Evolutionary conservation across 768 basidiomycete species (phyloP).

Genomic region (Pisolithus microcarpus): DNA sequence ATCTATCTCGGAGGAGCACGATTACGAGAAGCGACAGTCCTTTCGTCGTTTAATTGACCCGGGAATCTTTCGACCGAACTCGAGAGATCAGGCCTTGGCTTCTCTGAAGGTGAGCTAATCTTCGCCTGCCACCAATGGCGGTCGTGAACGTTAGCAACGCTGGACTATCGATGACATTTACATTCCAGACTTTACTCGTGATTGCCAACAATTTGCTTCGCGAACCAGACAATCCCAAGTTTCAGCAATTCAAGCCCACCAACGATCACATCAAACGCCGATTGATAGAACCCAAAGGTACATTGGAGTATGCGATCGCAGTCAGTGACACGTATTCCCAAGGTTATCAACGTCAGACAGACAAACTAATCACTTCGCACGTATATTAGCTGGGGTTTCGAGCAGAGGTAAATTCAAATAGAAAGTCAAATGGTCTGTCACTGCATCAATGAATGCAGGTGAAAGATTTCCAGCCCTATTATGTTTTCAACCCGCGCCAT

Average conservation of each 20-base stretch:
- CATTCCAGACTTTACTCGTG: constrained; percentile 50
- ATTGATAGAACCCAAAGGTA: constrained; percentile 61
- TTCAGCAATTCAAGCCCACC: constrained; percentile 67
- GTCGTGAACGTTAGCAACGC: no score
- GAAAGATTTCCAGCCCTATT: constrained; percentile 65
- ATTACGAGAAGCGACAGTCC: constrained; percentile 61
- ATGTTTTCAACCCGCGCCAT: constrained; percentile 49
- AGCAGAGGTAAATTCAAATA: constrained; percentile 44
- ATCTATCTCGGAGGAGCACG: constrained; percentile 21
- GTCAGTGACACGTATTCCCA: constrained; percentile 36
- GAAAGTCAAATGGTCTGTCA: neutral
- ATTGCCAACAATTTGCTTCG: constrained; percentile 68
- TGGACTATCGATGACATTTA: constrained; percentile 3
- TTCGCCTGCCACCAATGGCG: no score
- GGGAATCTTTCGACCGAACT: constrained; percentile 67
- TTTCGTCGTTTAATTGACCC: constrained; percentile 76
- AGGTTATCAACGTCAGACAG: neutral
- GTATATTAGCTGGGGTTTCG: constrained; percentile 62
- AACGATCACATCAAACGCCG: constrained; percentile 60
- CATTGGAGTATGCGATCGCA: constrained; percentile 74
- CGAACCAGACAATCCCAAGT: constrained; percentile 70
- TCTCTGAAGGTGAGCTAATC: constrained; percentile 49
- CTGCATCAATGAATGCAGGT: constrained; percentile 37
- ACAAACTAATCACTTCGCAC: constrained; percentile 2
- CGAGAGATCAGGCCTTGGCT: constrained; percentile 49